Base-by-base conservation (phyloP, 495 filamentous ascomycete species). In the Tuber magnatum region DNA sequence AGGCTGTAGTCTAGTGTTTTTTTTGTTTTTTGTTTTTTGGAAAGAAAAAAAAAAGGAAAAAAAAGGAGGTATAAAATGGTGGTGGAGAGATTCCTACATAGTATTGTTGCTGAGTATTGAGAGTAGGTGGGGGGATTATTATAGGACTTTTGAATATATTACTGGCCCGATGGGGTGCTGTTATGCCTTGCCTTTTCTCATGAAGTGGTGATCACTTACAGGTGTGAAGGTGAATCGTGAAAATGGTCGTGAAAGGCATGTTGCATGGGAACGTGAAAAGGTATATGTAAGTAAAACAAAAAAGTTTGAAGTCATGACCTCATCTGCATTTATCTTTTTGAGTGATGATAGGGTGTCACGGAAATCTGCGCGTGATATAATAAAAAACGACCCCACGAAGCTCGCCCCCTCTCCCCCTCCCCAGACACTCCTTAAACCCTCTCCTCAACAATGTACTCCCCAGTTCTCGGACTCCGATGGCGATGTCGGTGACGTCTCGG, bases 371-470 rank as follows among this genome's bases (percentile, higher is more conserved):
- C n/a, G n/a, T n/a, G n/a, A n/a, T n/a, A n/a, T n/a, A n/a, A n/a
- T n/a, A n/a, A 56, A 56, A 28, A n/a, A 10, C 5, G 51, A 28
- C 3, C 51, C 51, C 51, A 61, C 12, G 10, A 32, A 16, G n/a
- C n/a, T 32, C 51, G n/a, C n/a, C 12, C 3, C 51, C 32, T 12
- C 12, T 28, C 51, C 24, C 12, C 51, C 28, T 28, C 24, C 51
- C 32, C 1, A 6, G 51, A 61, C 10, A 61, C 16, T 6, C 51
- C n/a, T 32, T 32, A 61, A 40, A 69, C n/a, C 44, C 72, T 75
- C 65, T 79, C 77, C 56, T 79, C 72, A 56, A 79, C 38, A 28
- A 73, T 79, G 48, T 79, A 68, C 61, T 75, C 77, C 28, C 61
- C 76, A 7, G 61, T 14, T 35, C 72, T 79, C 20, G 76, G 77